Evolutionary conservation across 768 basidiomycete species (phyloP).

Genomic region (Mycena vulgaris): DNA sequence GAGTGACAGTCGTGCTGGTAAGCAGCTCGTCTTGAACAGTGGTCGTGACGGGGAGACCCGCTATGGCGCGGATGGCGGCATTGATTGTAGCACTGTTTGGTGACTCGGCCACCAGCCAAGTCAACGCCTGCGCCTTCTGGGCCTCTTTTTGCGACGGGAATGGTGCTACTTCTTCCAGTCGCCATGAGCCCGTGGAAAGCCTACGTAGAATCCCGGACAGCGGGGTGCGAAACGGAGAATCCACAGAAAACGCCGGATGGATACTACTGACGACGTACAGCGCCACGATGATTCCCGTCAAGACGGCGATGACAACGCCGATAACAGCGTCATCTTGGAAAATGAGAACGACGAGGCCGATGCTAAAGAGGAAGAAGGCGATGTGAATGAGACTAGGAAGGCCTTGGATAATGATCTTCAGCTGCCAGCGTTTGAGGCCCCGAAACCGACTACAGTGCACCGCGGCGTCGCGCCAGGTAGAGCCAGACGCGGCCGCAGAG

Average conservation of each 20-base stretch:
- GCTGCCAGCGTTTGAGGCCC: slow-evolving; percentile 1
- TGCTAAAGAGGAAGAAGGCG: not conserved
- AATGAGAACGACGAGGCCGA: slow-evolving; percentile 5
- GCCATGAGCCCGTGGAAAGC: not conserved
- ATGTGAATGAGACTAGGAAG: slow-evolving; percentile 3
- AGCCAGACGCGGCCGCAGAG: not conserved
- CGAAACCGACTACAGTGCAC: not conserved
- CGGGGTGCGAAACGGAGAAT: slow-evolving; percentile 13
- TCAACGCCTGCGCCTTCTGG: slow-evolving; percentile 12
- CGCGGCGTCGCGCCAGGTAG: not conserved
- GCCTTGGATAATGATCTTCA: slow-evolving; percentile 1
- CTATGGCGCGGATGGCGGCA: slow-evolving; percentile 2
- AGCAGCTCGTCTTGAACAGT: slow-evolving; percentile 6
- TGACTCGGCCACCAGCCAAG: not conserved
- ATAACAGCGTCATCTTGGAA: too few species aligned
- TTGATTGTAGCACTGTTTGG: not conserved
- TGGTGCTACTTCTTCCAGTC: not conserved
- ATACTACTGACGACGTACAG: not conserved
- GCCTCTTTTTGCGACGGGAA: not conserved
- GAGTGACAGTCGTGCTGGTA: not conserved
- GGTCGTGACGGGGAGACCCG: too few species aligned
- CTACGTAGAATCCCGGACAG: not conserved
- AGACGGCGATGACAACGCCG: too few species aligned
- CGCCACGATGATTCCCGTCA: not conserved
- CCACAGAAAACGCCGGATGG: not conserved